These are phyloP conservation scores for Phylloporus sp. DNA, from an alignment of 768 basidiomycete genomes.

Conservation along the genomic window DNA sequence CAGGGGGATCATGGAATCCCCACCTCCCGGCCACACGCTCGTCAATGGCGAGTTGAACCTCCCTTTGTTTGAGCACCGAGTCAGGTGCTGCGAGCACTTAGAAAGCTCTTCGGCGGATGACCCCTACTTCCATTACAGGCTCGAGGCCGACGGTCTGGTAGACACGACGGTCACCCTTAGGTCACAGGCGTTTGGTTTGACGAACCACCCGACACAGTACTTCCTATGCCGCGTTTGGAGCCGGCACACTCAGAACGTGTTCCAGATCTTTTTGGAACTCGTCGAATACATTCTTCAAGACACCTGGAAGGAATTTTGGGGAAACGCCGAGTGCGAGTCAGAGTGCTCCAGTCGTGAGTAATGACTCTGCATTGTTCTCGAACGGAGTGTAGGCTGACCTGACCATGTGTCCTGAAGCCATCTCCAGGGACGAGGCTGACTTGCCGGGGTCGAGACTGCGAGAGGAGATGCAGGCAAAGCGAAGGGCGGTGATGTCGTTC, in stretches of 20 bases:
- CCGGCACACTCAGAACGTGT: constrained; percentile 9
- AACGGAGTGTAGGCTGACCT: neutral
- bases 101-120: neutral
- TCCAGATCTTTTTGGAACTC: constrained; percentile 17
- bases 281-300: constrained; percentile 12
- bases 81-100: constrained; percentile 8
- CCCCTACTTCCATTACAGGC: constrained; percentile 4
- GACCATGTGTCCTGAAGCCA: neutral
- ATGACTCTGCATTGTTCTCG: neutral
- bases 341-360: constrained; percentile 4
- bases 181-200: neutral
- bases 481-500: constrained; percentile 14
- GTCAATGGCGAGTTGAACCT: constrained; percentile 23
- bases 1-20: constrained; percentile 1
- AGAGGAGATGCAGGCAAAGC: constrained; percentile 14
- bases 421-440: neutral
- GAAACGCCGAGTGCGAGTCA: neutral
- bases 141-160: constrained; percentile 11
- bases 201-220: constrained; percentile 6
- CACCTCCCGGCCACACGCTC: constrained; percentile 18
- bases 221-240: constrained; percentile 24
- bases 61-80: constrained; percentile 20
- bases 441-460: constrained; percentile 5
- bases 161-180: constrained; percentile 5
- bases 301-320: neutral